Base-by-base conservation (phyloP, 108 stramenopile genomes). In the Fragilariopsis cylindrus region DNA sequence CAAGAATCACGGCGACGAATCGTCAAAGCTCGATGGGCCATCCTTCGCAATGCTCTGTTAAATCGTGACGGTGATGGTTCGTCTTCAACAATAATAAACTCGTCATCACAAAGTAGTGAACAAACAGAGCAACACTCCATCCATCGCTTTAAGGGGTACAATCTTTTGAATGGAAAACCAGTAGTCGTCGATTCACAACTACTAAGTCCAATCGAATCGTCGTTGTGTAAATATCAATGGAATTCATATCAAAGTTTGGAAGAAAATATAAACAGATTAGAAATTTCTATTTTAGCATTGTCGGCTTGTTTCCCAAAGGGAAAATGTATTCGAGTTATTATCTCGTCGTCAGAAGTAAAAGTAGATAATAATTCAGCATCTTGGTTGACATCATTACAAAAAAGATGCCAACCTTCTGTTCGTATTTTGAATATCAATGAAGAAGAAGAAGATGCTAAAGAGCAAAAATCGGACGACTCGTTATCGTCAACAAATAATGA, bases 91-190 rank as follows among this genome's bases (percentile, higher is more conserved):
- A 30, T 30, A 30, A 30, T 30, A 30, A 30, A 30, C 30, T 30
- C 30, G 30, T 30, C 30, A 30, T 46, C 9, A 7, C 66, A 49
- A 47, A 15, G 62, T 54, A 46, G 52, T 48, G 50, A 74, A 79
- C 66, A 73, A 15, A 8, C 43, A 13, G 13, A 44, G 1, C 15
- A 66, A 43, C 72, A 65, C 54, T 89, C 88, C 53, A 91, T 91
- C 78, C 88, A 91, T 79, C 60, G 84, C 19, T 91, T 88, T 77
- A 57, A 76, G 30, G 90, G 90, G 58, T 89, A 85, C 81, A 70
- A 81, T 54, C 75, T 91, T 8, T 50, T 90, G 4, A 16, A 62
- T 62, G 58, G 46, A 49, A 76, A 11, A 55, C 21, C 60, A 13
- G 0, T 16, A 3, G 18, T 16, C 70, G 13, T 4, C 42, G 43